phyloP scores from a whole-genome alignment of 2,329 filamentous ascomycete genomes.

The Podosphaera fusca region DNA sequence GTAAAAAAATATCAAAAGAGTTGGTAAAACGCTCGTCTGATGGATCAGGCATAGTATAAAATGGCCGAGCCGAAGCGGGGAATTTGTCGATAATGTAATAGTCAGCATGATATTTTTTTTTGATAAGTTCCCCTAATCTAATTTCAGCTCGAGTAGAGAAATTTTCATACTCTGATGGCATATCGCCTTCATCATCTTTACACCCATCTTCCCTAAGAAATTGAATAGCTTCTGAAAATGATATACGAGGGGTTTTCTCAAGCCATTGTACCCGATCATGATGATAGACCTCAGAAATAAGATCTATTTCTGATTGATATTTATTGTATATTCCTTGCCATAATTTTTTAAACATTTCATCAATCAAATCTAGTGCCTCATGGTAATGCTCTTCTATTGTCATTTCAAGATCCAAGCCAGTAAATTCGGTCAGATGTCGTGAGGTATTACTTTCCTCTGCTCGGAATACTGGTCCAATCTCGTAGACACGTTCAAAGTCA shows the following conservation, averaged over 20 bases:
- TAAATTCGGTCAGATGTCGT: constrained; percentile 83
- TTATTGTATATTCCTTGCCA: constrained; percentile 47
- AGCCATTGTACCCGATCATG: constrained; percentile 72
- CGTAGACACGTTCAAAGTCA: constrained; percentile 74
- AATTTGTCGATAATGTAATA: constrained; percentile 94
- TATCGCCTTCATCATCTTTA: constrained; percentile 53
- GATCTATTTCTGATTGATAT: constrained; percentile 49
- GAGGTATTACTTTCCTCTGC: constrained; percentile 94
- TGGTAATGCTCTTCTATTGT: constrained; percentile 72
- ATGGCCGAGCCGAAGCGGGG: constrained; percentile 59
- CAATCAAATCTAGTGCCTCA: constrained; percentile 59
- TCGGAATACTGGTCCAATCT: constrained; percentile 75
- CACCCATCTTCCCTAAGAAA: constrained; percentile 62
- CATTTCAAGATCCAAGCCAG: constrained; percentile 84
- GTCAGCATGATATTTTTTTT: constrained; percentile 68
- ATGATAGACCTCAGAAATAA: constrained; percentile 64
- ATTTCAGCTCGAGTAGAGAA: constrained; percentile 72
- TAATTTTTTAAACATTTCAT: constrained; percentile 60
- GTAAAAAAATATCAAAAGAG: constrained; percentile 86
- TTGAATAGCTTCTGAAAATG: constrained; percentile 56
- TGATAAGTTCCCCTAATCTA: constrained; percentile 60
- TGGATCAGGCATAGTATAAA: constrained; percentile 74
- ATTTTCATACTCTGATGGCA: constrained; percentile 51
- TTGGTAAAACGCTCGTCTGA: constrained; percentile 55
- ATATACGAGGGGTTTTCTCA: constrained; percentile 61